phyloP scores from a whole-genome alignment of 345 rosid species.

The Eucalyptus viminalis region DNA sequence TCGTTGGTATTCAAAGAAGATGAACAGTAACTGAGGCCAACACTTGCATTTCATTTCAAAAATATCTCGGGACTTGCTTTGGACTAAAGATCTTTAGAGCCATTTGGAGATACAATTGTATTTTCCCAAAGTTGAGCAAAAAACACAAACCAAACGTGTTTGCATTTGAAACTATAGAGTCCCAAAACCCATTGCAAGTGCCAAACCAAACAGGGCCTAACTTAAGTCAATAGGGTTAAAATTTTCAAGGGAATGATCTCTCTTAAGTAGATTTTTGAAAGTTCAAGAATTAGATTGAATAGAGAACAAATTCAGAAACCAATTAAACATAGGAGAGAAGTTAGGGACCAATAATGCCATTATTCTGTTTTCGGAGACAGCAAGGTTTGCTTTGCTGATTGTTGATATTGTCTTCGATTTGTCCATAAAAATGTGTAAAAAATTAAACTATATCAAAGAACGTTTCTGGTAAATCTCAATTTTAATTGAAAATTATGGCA shows the following conservation, averaged over 20 bases:
- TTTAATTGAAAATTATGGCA: neutral
- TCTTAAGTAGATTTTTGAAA: neutral
- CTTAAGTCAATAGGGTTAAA: neutral
- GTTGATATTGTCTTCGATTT: neutral
- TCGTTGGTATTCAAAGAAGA: rapidly evolving
- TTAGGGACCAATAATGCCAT: neutral
- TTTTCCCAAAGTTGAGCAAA: too few species aligned
- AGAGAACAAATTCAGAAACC: neutral
- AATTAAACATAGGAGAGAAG: neutral
- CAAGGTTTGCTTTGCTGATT: neutral
- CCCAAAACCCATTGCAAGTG: too few species aligned
- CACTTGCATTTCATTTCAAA: too few species aligned
- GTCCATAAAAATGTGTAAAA: neutral
- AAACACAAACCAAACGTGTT: rapidly evolving
- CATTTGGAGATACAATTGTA: too few species aligned
- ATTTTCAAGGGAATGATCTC: neutral
- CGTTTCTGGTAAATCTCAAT: neutral
- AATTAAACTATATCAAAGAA: neutral
- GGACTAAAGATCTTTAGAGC: too few species aligned
- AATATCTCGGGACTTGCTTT: rapidly evolving
- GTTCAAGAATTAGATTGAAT: neutral
- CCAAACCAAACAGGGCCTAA: rapidly evolving
- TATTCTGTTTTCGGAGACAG: neutral
- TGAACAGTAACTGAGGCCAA: too few species aligned
- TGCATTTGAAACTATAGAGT: too few species aligned